Evolutionary conservation across 345 rosid genomes (phyloP).

Genomic region (Pistacia atlantica): DNA sequence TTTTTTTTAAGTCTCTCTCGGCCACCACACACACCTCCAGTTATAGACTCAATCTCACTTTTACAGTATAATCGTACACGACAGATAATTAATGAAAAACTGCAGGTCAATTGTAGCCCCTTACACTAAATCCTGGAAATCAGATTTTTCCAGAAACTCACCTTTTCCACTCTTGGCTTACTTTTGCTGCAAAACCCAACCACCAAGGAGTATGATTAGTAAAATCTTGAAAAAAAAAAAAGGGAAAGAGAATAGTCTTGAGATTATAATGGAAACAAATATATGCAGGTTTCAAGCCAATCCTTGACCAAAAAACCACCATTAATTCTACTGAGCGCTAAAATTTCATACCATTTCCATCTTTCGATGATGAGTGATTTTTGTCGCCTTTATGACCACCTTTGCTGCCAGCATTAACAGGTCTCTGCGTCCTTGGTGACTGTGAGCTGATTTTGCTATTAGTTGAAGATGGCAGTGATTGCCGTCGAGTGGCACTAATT

Average conservation of each 20-base stretch:
- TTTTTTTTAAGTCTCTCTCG: conserved; percentile 23
- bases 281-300: not conserved
- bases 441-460: conserved; percentile 66
- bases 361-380: conserved; percentile 47
- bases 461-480: conserved; percentile 72
- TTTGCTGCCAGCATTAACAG: conserved; percentile 53
- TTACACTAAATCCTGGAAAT: conserved; percentile 18
- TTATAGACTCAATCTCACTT: conserved; percentile 28
- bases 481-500: conserved; percentile 56
- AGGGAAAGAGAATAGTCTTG: not conserved
- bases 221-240: not conserved
- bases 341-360: conserved; percentile 56
- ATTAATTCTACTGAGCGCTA: conserved; percentile 12
- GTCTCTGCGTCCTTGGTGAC: conserved; percentile 77
- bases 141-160: conserved; percentile 21
- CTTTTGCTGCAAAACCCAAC: conserved; percentile 58
- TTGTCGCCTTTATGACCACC: conserved; percentile 61
- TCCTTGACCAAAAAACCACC: conserved; percentile 1
- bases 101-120: conserved; percentile 11
- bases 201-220: not conserved
- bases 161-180: conserved; percentile 61
- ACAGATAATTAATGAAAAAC: conserved; percentile 5
- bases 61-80: conserved; percentile 32
- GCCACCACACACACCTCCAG: conserved; percentile 30
- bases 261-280: not conserved